These are phyloP conservation scores for Stromatinia cepivora DNA, from an alignment of 2,329 filamentous ascomycete genomes.

Conservation along the genomic window DNA sequence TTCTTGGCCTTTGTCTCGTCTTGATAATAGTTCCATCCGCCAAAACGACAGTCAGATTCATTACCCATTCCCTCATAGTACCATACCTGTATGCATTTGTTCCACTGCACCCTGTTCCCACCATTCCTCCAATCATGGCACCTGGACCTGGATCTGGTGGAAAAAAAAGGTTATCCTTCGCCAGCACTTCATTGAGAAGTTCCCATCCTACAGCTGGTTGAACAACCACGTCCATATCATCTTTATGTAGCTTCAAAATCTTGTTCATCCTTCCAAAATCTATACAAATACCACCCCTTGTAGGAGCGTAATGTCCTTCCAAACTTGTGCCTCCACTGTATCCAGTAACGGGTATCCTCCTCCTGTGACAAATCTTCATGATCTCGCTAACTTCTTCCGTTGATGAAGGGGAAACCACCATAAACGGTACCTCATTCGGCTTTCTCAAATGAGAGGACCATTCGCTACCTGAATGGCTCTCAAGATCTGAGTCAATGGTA, in stretches of 20 bases:
- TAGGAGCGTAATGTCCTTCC: conserved; percentile 85
- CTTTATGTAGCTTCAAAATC: conserved; percentile 73
- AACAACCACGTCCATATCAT: conserved; percentile 73
- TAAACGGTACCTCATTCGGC: conserved; percentile 56
- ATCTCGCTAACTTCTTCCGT: conserved; percentile 84
- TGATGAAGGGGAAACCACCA: conserved; percentile 72
- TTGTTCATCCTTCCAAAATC: conserved; percentile 86
- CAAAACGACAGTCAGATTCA: conserved; percentile 82
- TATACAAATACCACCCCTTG: conserved; percentile 78
- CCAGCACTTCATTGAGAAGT: conserved; percentile 74
- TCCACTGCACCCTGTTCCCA: conserved; percentile 71
- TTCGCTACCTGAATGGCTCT: conserved; percentile 58
- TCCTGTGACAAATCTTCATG: conserved; percentile 82
- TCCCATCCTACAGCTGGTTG: conserved; percentile 88
- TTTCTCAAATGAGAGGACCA: conserved; percentile 61
- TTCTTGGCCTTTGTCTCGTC: conserved; percentile 82
- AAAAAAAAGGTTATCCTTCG: conserved; percentile 78
- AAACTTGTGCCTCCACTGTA: conserved; percentile 88
- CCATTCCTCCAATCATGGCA: conserved; percentile 89
- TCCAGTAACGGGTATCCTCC: conserved; percentile 80
- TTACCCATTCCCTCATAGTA: conserved; percentile 93
- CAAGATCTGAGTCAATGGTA: conserved; percentile 56
- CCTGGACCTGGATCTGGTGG: conserved; percentile 89
- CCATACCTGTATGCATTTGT: conserved; percentile 92
- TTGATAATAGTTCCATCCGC: conserved; percentile 89